Percentiles rank a stretch among this genome's conserved stretches.
phyloP scores from a whole-genome alignment of 2,329 filamentous ascomycete genomes.

The Ophiostoma populinum region DNA sequence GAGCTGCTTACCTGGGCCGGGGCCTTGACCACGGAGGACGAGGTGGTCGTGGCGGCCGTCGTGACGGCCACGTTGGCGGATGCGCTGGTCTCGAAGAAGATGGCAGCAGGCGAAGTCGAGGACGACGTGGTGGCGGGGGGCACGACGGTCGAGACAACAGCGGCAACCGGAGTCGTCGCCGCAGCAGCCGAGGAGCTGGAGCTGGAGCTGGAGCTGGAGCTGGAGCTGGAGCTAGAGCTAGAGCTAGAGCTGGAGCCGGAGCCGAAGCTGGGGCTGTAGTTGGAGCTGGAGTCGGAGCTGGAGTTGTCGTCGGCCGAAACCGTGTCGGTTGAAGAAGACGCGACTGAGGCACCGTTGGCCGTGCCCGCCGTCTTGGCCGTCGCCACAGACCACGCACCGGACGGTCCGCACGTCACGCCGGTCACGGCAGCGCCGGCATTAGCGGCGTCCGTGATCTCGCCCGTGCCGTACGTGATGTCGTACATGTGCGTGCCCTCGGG shows the following conservation, averaged over 20 bases:
- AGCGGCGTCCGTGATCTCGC: constrained; percentile 21
- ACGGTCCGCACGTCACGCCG: neutral
- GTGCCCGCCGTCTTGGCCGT: neutral
- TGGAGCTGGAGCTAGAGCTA: too few species aligned
- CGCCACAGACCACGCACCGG: neutral
- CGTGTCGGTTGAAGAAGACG: too few species aligned
- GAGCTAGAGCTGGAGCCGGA: too few species aligned
- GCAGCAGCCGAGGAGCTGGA: too few species aligned
- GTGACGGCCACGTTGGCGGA: constrained; percentile 1
- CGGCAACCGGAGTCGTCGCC: too few species aligned
- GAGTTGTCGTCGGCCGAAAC: too few species aligned
- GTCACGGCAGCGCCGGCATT: constrained; percentile 10
- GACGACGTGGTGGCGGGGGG: neutral
- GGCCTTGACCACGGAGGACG: too few species aligned
- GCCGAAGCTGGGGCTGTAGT: too few species aligned
- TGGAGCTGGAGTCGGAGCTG: too few species aligned
- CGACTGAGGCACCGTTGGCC: constrained; percentile 2
- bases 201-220: too few species aligned
- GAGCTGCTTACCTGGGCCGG: constrained; percentile 7
- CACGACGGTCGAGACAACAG: too few species aligned
- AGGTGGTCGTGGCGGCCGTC: too few species aligned
- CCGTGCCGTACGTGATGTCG: constrained; percentile 35
- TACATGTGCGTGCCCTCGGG: constrained; percentile 25
- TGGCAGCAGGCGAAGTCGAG: constrained; percentile 3
- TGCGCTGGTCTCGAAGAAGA: constrained; percentile 8